phyloP scores from a whole-genome alignment of 768 basidiomycete genomes.

The Phylloporus arenicola region DNA sequence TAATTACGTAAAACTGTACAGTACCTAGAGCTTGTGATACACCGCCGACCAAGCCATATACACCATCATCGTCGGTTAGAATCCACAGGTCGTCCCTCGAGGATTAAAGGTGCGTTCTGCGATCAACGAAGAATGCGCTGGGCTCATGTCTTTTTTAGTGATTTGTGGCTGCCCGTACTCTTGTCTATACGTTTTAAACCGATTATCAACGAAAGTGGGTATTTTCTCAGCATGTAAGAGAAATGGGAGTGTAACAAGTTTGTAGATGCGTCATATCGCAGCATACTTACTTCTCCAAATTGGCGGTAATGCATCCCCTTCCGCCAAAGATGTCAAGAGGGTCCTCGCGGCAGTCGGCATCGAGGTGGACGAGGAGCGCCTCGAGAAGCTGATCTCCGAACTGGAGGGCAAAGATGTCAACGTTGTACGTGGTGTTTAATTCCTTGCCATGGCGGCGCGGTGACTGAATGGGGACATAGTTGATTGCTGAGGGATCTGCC shows the following conservation, averaged over 20 bases:
- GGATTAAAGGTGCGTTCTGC: constrained; percentile 67
- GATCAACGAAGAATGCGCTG: not conserved
- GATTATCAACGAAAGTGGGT: constrained; percentile 42
- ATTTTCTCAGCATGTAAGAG: not conserved
- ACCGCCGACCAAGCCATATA: not conserved
- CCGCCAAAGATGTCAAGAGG: constrained; percentile 81
- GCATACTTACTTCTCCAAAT: constrained; percentile 95
- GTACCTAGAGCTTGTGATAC: constrained; percentile 28
- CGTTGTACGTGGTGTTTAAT: constrained; percentile 44
- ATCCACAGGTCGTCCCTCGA: constrained; percentile 88
- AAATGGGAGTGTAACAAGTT: not conserved
- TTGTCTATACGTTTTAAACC: constrained; percentile 27
- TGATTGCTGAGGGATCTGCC: constrained; percentile 87
- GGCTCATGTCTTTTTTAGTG: constrained; percentile 43
- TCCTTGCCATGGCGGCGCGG: not conserved
- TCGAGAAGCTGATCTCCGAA: constrained; percentile 82
- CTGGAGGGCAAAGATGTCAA: constrained; percentile 87
- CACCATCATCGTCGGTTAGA: constrained; percentile 64
- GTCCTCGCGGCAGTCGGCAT: constrained; percentile 84
- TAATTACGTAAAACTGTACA: constrained; percentile 59
- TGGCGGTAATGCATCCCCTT: constrained; percentile 87
- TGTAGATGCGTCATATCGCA: constrained; percentile 86
- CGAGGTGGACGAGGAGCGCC: constrained; percentile 77
- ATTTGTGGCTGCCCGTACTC: constrained; percentile 86
- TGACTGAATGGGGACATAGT: constrained; percentile 34